Evolutionary conservation across 2,329 filamentous ascomycete genomes (phyloP), one percentile per base, ranked within the genome.

Genomic region (Pseudocercospora eumusae): DNA sequence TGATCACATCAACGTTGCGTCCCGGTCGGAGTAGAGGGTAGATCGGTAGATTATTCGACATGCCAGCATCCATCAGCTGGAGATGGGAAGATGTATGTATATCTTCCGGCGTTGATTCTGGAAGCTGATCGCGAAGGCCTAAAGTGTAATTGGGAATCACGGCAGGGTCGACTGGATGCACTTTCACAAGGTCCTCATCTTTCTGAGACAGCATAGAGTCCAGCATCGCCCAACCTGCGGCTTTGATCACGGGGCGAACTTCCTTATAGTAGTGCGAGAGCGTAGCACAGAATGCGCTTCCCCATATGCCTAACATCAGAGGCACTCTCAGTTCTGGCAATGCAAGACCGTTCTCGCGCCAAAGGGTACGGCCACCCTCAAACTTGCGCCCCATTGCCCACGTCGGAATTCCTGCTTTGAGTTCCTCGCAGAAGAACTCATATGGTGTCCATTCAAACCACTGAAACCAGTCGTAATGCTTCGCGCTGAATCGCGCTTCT

Each of bases 401-500:
- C 0, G 91, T 96, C 0, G 95, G 95, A 64, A 99, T 97, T 2
- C 95, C 93, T 1, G 93, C 92, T 23, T 84, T 84, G 56, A 96
- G 88, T 72, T 97, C 93, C 75, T 98, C 93, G 69, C 92, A 96
- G 76, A 95, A 97, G 74, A 97, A 89, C 74, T 98, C 93, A 72
- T 96, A 97, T 0, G 93, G 93, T 0, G 92, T 96, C 70, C 93
- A 89, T 72, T 99, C 95, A 69, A 95, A 97, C 93, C 95, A 98
- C 71, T 99, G 93, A 70, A 98, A 99, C 91, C 93, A 98, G 2
- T 92, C 84, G 31, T 66, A 66, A 47, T 72, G 66, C 71, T 96
- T 58, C 68, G 72, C 64, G 18, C 57, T 66, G 56, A 68, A 68
- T 23, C 69, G 56, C 42, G 66, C 65, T 4, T 69, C 72, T 64